phyloP scores from a whole-genome alignment of 2,329 filamentous ascomycete genomes.

The Coniochaeta ligniaria region DNA sequence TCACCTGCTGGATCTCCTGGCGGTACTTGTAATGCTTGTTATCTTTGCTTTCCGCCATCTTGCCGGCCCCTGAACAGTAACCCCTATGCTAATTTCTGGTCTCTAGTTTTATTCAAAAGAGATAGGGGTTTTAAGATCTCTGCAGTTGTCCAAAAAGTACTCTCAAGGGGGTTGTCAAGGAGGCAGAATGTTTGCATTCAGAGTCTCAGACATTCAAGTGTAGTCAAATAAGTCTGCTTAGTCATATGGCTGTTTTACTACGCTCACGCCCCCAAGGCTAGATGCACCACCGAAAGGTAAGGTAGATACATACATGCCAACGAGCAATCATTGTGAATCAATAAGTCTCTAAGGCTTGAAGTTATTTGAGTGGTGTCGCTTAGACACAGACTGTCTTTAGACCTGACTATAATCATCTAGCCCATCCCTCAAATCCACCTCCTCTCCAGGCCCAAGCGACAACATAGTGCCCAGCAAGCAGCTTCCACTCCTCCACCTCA shows the following conservation, averaged over 20 bases:
- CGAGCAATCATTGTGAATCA: too few relatives aligned
- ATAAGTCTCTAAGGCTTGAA: not conserved
- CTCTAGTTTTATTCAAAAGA: not conserved
- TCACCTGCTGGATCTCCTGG: constrained; percentile 95
- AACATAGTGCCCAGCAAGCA: constrained; percentile 84
- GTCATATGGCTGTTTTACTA: not conserved
- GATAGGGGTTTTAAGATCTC: not conserved
- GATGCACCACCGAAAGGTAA: too few relatives aligned
- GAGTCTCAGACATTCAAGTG: not conserved
- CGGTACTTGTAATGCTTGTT: constrained; percentile 73
- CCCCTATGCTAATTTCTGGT: not conserved
- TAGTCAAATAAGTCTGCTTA: not conserved
- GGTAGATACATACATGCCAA: too few relatives aligned
- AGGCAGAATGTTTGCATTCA: too few relatives aligned
- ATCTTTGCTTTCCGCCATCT: constrained; percentile 67
- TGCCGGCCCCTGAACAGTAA: constrained; percentile 15
- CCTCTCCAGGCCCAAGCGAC: constrained; percentile 82
- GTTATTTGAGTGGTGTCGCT: not conserved
- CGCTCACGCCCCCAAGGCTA: not conserved
- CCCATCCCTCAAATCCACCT: constrained; percentile 19
- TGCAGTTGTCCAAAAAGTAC: too few relatives aligned
- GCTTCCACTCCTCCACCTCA: constrained; percentile 88
- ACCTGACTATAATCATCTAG: not conserved
- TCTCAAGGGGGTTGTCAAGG: too few relatives aligned
- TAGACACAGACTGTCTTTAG: not conserved